These are phyloP conservation scores for Auricularia auricula-judae DNA, from an alignment of 768 basidiomycete genomes.

Conservation along the genomic window DNA sequence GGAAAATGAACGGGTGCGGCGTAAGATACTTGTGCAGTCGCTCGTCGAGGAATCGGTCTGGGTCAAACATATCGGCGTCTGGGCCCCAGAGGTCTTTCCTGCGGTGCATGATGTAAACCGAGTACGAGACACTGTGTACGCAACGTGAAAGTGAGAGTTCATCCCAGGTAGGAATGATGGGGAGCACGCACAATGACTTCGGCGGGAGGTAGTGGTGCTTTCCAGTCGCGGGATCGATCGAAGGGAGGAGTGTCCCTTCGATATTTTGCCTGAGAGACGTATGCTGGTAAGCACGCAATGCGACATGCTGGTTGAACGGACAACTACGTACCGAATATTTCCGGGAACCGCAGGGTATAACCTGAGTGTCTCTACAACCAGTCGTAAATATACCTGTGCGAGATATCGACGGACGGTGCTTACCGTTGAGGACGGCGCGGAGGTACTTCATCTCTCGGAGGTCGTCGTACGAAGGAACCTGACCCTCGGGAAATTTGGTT, in stretches of 20 bases:
- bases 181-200: conserved; percentile 5
- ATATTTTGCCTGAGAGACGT: conserved; percentile 13
- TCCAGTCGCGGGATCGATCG: conserved; percentile 13
- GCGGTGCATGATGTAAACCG: conserved; percentile 23
- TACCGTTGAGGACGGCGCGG: conserved; percentile 27
- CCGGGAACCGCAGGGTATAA: conserved; percentile 21
- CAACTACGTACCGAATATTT: conserved; percentile 17
- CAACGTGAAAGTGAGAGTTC: conserved; percentile 5
- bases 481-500: conserved; percentile 16
- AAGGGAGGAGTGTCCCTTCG: conserved; percentile 13
- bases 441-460: conserved; percentile 25
- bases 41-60: conserved; percentile 53
- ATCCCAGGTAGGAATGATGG: neutral
- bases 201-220: conserved; percentile 20
- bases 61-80: conserved; percentile 33
- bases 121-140: conserved; percentile 13
- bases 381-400: neutral
- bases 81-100: conserved; percentile 47
- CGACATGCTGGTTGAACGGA: too few species aligned
- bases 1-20: conserved; percentile 56
- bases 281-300: too few species aligned
- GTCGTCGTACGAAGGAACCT: conserved; percentile 18
- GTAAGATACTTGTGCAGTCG: conserved; percentile 34
- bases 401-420: neutral
- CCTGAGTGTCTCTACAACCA: conserved; percentile 29